A percentile compares a stretch with the other conserved stretches of the same genome.
Evolutionary conservation across 768 basidiomycete genomes (phyloP).

Genomic region (Termitomyces sp.): DNA sequence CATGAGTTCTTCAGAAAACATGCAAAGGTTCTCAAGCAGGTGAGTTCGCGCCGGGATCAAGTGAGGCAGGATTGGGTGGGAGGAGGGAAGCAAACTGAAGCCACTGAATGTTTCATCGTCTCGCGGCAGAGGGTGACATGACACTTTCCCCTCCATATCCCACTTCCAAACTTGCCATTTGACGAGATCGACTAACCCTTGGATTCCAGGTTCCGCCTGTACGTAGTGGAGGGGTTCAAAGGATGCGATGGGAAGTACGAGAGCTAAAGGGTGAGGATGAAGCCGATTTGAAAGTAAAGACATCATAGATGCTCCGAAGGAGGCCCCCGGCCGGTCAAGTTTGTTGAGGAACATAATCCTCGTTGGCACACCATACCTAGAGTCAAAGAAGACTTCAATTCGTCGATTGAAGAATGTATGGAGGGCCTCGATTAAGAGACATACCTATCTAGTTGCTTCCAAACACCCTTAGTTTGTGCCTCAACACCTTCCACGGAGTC

Average conservation of each 20-base stretch:
- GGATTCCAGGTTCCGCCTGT: conserved; percentile 77
- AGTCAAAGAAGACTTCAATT: background rate
- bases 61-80: conserved; percentile 67
- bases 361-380: conserved; percentile 74
- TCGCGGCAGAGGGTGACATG: conserved; percentile 45
- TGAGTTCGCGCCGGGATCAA: conserved; percentile 61
- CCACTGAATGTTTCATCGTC: conserved; percentile 37
- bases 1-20: conserved; percentile 81
- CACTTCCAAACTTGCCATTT: conserved; percentile 84
- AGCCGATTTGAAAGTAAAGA: conserved; percentile 72
- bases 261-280: conserved; percentile 65
- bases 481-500: conserved; percentile 93
- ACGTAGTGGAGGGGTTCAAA: conserved; percentile 61
- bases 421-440: conserved; percentile 26
- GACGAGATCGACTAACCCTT: conserved; percentile 78
- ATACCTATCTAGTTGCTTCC: conserved; percentile 82
- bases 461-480: conserved; percentile 85
- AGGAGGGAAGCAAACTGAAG: conserved; percentile 39
- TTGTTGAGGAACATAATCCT: conserved; percentile 85
- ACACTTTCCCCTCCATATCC: conserved; percentile 42
- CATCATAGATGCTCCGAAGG: conserved; percentile 62
- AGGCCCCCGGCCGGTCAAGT: conserved; percentile 82
- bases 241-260: conserved; percentile 76
- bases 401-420: conserved; percentile 1
- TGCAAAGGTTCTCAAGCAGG: conserved; percentile 73